Base-by-base conservation (phyloP, 306 rosid species). In the Crataegus laevigata region DNA sequence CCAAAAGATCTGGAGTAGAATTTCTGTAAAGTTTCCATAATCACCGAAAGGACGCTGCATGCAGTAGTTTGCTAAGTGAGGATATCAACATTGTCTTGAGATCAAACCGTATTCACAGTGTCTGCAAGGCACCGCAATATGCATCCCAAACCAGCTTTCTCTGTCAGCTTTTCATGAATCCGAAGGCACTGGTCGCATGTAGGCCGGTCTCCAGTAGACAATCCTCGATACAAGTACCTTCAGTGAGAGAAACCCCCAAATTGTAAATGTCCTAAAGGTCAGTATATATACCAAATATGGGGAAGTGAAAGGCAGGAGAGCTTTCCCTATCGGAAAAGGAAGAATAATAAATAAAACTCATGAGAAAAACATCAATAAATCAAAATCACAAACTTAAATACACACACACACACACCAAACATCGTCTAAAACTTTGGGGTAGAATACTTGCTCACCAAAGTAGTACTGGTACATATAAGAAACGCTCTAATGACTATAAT, bases 191-290 rank as follows among this genome's bases (percentile, higher is more conserved):
- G 96, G 26, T 94, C 99, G 11, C 99, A 94, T 4, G 97, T 92
- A 8, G 99, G 96, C 47, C 99, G 92, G 85, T 94, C 99, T 45
- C 99, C 96, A 0, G 96, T 94, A 32, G 99, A 87, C 87, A 94
- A 87, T 59, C 99, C 99, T 89, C 94, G 88, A 32, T 92, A 94
- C 83, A 94, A 82, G 86, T 94, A 94, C 91, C 99, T 94, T 71
- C 5, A 78, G 29, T 15, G 66, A 81, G 57, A 28, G n/a, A 29
- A 57, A 73, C 29, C 28, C 22, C 25, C 15, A 57, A 42, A 47
- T 28, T 58, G 63, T 55, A 42, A 79, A 70, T 9, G 28, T 67
- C 25, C 24, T 10, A 63, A 57, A 29, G 2, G 55, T 4, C 9
- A 73, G 8, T 43, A 42, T 42, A 11, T 24, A 18, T n/a, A 66